Evolutionary conservation across 345 rosid species (phyloP).

Genomic region (Dipteronia sinensis): DNA sequence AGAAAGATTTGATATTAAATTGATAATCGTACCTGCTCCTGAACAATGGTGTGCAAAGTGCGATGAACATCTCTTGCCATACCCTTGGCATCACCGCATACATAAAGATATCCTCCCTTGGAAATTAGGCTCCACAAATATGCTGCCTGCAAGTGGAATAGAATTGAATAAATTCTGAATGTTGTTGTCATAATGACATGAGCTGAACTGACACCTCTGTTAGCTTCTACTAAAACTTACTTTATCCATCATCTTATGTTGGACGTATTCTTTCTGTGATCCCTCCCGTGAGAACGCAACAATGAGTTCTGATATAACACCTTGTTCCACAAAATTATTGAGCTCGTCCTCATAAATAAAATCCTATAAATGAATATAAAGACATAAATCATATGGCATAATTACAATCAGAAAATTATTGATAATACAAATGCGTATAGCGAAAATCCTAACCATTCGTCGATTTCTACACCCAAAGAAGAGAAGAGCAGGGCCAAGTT

Average conservation of each 20-base stretch:
- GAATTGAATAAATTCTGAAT: not conserved
- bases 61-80: slow-evolving; percentile 87
- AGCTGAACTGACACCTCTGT: not conserved
- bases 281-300: slow-evolving; percentile 98
- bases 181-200: not conserved
- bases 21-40: slow-evolving; percentile 56
- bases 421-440: not conserved
- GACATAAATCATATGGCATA: not conserved
- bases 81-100: slow-evolving; percentile 93
- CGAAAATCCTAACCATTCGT: slow-evolving; percentile 51
- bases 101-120: slow-evolving; percentile 65
- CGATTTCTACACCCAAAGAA: slow-evolving; percentile 96
- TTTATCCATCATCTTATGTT: slow-evolving; percentile 91
- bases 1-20: not conserved
- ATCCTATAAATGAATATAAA: slow-evolving; percentile 40
- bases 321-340: slow-evolving; percentile 56
- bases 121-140: slow-evolving; percentile 56
- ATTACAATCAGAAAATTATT: slow-evolving; percentile 3
- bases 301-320: slow-evolving; percentile 77
- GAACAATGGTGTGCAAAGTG: slow-evolving; percentile 65
- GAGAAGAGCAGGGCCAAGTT: slow-evolving; percentile 71
- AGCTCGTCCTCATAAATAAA: slow-evolving; percentile 89
- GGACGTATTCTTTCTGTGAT: slow-evolving; percentile 92
- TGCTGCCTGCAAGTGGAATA: slow-evolving; percentile 32
- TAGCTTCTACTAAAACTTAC: slow-evolving; percentile 26